Evolutionary conservation across 352 stramenopile species (phyloP), one percentile per base, ranked within the genome.

Genomic region (Pelagophyceae sp.): DNA sequence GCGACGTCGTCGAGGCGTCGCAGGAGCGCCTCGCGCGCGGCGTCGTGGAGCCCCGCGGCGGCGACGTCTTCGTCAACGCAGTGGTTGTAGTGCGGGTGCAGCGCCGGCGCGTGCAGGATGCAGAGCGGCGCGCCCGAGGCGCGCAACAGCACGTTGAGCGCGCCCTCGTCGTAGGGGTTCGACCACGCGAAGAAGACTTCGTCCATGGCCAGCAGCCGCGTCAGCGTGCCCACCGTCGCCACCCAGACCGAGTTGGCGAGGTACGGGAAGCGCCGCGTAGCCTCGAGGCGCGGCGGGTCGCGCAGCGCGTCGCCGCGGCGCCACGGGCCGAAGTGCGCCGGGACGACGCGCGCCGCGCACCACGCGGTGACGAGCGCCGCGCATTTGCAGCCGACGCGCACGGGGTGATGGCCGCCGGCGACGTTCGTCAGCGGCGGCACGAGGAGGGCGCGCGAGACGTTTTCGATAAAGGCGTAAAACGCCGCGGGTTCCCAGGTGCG

Each of bases 211-310:
- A 65, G 58, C 17, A 65, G 58, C n/a, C 58, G 58, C 23, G 23
- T n/a, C 58, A n/a, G 23, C 58, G 58, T 33, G 58, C 5, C 58
- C 2, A 2, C 2, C 58, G 58, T n/a, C 58, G 58, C 32, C 58
- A n/a, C 58, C 58, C 58, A 65, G 58, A 65, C 58, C 17, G 58
- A 65, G 58, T 65, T 65, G 23, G 58, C 58, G 5, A 65, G 58
- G 58, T 65, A 65, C 17, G 58, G 58, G 58, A 33, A 65, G 23
- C 17, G 17, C 23, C 58, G 23, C n/a, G n/a, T n/a, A 6, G 23
- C 58, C 58, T 65, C 58, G 58, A 65, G 58, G 23, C 58, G 23
- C 58, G 58, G 17, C 5, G 23, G 6, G n/a, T n/a, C n/a, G n/a
- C n/a, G n/a, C n/a, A n/a, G n/a, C n/a, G n/a, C n/a, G n/a, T n/a